Percentiles rank a stretch among this genome's conserved stretches.
phyloP scores from a whole-genome alignment of 1,284 basidiomycete genomes.

The Leccinum angustisporum region DNA sequence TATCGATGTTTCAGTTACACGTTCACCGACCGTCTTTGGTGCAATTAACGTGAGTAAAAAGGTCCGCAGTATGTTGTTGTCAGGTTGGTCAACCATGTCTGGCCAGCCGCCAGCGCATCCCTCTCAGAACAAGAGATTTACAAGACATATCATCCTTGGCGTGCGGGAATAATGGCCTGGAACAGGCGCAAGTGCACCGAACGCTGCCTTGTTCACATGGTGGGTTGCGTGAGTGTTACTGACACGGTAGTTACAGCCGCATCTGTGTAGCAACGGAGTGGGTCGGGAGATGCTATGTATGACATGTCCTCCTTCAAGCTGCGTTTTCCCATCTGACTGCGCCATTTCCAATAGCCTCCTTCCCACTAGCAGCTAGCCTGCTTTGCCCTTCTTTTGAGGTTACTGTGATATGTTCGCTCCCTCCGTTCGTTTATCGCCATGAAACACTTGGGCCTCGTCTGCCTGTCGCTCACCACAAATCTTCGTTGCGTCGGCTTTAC shows the following conservation, averaged over 20 bases:
- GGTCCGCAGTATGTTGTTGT: not conserved
- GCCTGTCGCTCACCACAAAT: slow-evolving; percentile 67
- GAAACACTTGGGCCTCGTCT: slow-evolving; percentile 46
- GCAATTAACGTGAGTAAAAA: not conserved
- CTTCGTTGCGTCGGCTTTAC: slow-evolving; percentile 66
- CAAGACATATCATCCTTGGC: not conserved
- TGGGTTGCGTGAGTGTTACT: not conserved
- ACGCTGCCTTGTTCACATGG: not conserved
- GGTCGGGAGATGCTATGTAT: not conserved
- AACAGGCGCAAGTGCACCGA: not conserved
- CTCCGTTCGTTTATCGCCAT: slow-evolving; percentile 15
- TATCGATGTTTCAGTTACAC: slow-evolving; percentile 7
- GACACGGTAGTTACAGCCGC: slow-evolving; percentile 24
- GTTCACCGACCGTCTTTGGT: not conserved
- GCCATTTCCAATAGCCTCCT: slow-evolving; percentile 10
- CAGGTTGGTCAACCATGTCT: not conserved
- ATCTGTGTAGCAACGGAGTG: slow-evolving; percentile 23
- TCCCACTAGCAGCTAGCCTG: slow-evolving; percentile 23
- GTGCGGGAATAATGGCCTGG: not conserved
- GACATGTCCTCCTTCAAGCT: slow-evolving; percentile 6
- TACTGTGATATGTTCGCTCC: slow-evolving; percentile 26
- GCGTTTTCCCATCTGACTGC: slow-evolving; percentile 24
- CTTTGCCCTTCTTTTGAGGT: slow-evolving; percentile 20
- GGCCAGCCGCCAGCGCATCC: no score
- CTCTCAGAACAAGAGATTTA: not conserved